Evolutionary conservation across 208 protist genomes (phyloP).

Genomic region (Tritrichomonas musculus): DNA sequence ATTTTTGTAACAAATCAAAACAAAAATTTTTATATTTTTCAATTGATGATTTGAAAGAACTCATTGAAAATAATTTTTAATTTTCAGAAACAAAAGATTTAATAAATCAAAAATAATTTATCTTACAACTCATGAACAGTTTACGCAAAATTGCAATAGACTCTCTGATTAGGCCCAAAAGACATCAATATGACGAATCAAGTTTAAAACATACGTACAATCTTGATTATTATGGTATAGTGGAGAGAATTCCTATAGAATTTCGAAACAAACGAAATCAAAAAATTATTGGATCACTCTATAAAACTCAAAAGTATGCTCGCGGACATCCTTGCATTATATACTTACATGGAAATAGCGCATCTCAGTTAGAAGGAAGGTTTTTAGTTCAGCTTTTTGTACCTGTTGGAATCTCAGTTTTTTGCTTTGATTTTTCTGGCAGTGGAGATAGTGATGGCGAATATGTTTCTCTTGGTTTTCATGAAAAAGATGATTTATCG

Average conservation of each 20-base stretch:
- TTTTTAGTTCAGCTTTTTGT: background rate
- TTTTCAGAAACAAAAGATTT: too few relatives aligned
- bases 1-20: too few relatives aligned
- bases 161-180: too few relatives aligned
- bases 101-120: too few relatives aligned
- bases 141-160: too few relatives aligned
- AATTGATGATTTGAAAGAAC: too few relatives aligned
- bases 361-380: background rate
- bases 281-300: background rate
- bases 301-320: background rate
- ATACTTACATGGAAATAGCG: background rate
- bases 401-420: background rate
- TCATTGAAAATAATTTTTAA: too few relatives aligned
- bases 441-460: background rate
- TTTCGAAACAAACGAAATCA: background rate
- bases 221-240: background rate
- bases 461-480: background rate
- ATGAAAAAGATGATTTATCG: background rate
- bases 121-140: too few relatives aligned
- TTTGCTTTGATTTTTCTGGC: constrained; percentile 2
- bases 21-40: too few relatives aligned
- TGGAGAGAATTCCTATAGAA: background rate
- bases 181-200: too few relatives aligned
- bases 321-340: background rate
- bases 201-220: too few relatives aligned